Evolutionary conservation across 495 filamentous ascomycete genomes (phyloP).

Genomic region (Hypoxylon cercidicola): DNA sequence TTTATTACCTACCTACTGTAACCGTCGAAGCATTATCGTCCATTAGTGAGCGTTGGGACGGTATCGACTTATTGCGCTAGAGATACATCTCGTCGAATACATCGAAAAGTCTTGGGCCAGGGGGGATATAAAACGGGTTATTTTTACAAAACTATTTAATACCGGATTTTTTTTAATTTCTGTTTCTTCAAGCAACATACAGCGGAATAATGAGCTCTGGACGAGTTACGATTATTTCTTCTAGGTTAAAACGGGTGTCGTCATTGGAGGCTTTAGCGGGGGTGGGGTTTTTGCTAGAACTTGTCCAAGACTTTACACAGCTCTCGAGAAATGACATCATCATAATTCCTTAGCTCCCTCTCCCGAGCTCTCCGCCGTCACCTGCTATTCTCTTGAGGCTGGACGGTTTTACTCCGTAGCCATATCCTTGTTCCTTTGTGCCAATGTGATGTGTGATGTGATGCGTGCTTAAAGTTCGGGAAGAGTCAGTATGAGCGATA

Average conservation of each 20-base stretch:
- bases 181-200: conserved; percentile 1
- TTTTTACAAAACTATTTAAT: conserved; percentile 16
- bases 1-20: too few relatives aligned
- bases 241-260: conserved; percentile 1
- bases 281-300: neutral
- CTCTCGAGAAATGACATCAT: conserved; percentile 39
- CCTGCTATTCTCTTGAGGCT: conserved; percentile 5
- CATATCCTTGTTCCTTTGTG: conserved; percentile 27
- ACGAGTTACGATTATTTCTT: neutral
- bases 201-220: conserved; percentile 7
- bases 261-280: conserved; percentile 12
- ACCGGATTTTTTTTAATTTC: conserved; percentile 2
- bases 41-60: too few relatives aligned
- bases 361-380: conserved; percentile 25
- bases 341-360: conserved; percentile 22
- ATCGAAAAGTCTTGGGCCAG: neutral
- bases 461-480: conserved; percentile 9
- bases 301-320: conserved; percentile 7
- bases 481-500: conserved; percentile 9
- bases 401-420: neutral
- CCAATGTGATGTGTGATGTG: conserved; percentile 34
- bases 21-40: too few relatives aligned
- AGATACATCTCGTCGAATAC: neutral
- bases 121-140: conserved; percentile 1
- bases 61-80: neutral